These are phyloP conservation scores for Saraca asoca DNA, from an alignment of 331 rosid species.

Conservation along the genomic window DNA sequence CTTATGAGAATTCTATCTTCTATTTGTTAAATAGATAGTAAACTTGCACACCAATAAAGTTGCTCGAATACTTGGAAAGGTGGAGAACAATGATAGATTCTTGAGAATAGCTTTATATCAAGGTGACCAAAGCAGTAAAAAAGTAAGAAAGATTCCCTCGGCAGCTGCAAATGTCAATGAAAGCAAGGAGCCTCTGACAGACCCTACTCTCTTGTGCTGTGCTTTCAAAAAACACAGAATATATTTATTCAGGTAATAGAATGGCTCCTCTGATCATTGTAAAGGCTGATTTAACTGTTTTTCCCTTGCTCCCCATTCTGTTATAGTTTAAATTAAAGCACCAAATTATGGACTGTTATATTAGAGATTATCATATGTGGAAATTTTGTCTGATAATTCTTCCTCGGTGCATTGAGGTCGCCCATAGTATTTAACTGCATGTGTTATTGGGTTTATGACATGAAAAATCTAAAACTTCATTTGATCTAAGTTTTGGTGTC, in stretches of 20 bases:
- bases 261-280: constrained; percentile 9
- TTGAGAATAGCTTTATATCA: constrained; percentile 82
- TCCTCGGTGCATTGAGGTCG: constrained; percentile 17
- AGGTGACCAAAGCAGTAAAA: constrained; percentile 85
- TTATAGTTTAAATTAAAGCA: background rate
- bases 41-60: constrained; percentile 94
- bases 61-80: constrained; percentile 86
- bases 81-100: constrained; percentile 96
- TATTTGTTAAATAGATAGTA: constrained; percentile 55
- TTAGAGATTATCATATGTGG: constrained; percentile 13
- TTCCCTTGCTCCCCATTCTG: background rate
- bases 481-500: constrained; percentile 33
- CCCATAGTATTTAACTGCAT: constrained; percentile 16
- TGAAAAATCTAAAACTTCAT: constrained; percentile 21
- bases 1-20: constrained; percentile 28
- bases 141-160: constrained; percentile 84
- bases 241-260: constrained; percentile 77
- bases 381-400: constrained; percentile 3
- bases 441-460: constrained; percentile 20
- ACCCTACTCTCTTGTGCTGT: constrained; percentile 93
- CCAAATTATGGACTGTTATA: constrained; percentile 1
- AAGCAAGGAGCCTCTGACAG: constrained; percentile 91
- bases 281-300: background rate
- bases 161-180: constrained; percentile 91
- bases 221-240: constrained; percentile 98